Evolutionary conservation across 805 yeast species (phyloP), one percentile per base, ranked within the genome.

Genomic region (Candida jianshihensis): DNA sequence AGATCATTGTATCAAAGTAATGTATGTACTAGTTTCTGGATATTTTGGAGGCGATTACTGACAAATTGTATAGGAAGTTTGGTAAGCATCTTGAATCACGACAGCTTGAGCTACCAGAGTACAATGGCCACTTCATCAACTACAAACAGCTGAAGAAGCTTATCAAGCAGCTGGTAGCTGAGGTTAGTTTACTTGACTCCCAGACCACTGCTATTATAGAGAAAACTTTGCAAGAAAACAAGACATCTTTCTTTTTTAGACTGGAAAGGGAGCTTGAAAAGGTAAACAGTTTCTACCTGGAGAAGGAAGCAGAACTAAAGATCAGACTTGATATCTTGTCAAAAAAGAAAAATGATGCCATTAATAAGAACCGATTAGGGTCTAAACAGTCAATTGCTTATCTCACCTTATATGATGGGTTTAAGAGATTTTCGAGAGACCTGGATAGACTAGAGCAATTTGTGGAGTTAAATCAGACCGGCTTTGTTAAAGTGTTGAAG

Each of bases 81-180:
- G 98, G 98, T 35, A 92, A 92, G 61, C 85, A 87, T 55, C 69
- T 92, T 56, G 97, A 95, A 45, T 83, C 94, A 30, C 77, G 97
- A 56, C 96, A 88, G 62, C 69, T 92, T 48, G 97, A 90, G 59
- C 68, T 90, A 40, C 97, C 97, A 10, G 98, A 92, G 60, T 92
- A 92, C 59, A 78, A 94, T 34, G 88, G 90, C 26, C 82, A 86
- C 56, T 92, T 90, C 64, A 90, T 92, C 55, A 88, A 92, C 64
- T 92, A 92, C 63, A 92, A 92, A 64, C 92, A 90, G 4, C 66
- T 90, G 40, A 90, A 90, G 60, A 92, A 90, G 69, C 72, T 89
- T 47, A 90, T 90, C 54, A 90, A 90, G 60, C 81, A 82, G 33
- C 65, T 90, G n/a, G n/a, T n/a, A 31, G 83, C 85, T 12, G 31